phyloP scores from a whole-genome alignment of 495 filamentous ascomycete genomes.

The Oidiodendron maius region DNA sequence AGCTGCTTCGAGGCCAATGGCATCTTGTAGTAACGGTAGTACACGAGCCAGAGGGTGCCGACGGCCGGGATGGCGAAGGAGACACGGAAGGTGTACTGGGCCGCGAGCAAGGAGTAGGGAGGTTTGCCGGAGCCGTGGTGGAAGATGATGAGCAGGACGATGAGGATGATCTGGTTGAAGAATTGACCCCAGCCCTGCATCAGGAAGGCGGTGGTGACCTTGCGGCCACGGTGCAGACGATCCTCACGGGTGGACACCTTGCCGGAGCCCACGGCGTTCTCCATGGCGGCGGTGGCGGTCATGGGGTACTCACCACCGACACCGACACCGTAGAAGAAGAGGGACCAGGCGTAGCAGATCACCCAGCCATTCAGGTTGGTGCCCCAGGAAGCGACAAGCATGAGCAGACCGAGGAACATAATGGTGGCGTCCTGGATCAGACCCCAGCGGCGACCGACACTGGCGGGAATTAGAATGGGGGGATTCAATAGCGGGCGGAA shows the following conservation, averaged over 20 bases:
- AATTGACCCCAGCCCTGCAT: slow-evolving; percentile 98
- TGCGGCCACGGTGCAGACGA: slow-evolving; percentile 86
- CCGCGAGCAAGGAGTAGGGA: slow-evolving; percentile 63
- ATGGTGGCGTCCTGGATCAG: slow-evolving; percentile 87
- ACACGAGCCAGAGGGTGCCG: slow-evolving; percentile 86
- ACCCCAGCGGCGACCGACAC: slow-evolving; percentile 85
- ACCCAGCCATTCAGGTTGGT: slow-evolving; percentile 80
- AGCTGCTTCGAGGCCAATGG: slow-evolving; percentile 65
- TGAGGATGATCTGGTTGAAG: slow-evolving; percentile 80
- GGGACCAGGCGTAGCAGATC: slow-evolving; percentile 83
- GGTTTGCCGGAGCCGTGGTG: slow-evolving; percentile 61
- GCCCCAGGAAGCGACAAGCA: slow-evolving; percentile 86
- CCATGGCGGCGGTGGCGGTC: slow-evolving; percentile 92
- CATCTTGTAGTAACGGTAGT: slow-evolving; percentile 90
- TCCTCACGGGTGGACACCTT: slow-evolving; percentile 84
- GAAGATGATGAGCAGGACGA: slow-evolving; percentile 74
- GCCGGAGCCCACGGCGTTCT: slow-evolving; percentile 78
- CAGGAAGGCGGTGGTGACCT: slow-evolving; percentile 86
- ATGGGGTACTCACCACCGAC: slow-evolving; percentile 95
- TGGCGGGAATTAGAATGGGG: slow-evolving; percentile 17
- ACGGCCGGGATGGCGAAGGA: slow-evolving; percentile 81
- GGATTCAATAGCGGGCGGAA: background rate
- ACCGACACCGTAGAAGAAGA: slow-evolving; percentile 87
- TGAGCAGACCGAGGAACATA: slow-evolving; percentile 83
- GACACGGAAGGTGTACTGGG: slow-evolving; percentile 81